Evolutionary conservation across 2,329 filamentous ascomycete genomes (phyloP).

Genomic region (Fusarium chlamydosporum): DNA sequence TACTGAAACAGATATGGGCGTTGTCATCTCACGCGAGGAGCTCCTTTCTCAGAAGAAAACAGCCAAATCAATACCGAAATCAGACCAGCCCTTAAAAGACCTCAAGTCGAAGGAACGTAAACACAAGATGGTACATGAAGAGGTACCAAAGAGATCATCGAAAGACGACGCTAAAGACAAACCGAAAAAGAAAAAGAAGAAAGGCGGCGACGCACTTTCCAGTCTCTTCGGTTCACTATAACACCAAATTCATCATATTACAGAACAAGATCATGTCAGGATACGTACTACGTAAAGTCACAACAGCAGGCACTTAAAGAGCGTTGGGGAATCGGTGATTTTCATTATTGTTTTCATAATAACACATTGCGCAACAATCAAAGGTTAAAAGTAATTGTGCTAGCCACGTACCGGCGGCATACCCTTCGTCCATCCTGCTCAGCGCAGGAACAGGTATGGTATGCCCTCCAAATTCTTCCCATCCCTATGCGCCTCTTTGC

Average conservation of each 20-base stretch:
- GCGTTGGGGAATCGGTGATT: constrained; percentile 35
- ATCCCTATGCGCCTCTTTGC: constrained; percentile 51
- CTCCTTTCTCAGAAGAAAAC: constrained; percentile 23
- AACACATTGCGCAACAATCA: constrained; percentile 46
- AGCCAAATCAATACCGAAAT: constrained; percentile 4
- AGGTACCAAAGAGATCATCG: constrained; percentile 49
- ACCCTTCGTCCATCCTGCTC: constrained; percentile 41
- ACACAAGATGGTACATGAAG: constrained; percentile 14
- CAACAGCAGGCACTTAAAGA: background rate
- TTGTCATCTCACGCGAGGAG: constrained; percentile 51
- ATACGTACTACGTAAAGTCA: background rate
- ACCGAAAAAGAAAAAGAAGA: constrained; percentile 70
- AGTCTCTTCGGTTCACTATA: constrained; percentile 75
- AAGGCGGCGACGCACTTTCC: constrained; percentile 76
- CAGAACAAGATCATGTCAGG: background rate
- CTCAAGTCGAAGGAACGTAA: constrained; percentile 11
- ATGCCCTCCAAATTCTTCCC: constrained; percentile 47
- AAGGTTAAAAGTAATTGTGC: constrained; percentile 38
- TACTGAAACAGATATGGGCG: constrained; percentile 48
- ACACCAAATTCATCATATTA: background rate
- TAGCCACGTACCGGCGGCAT: constrained; percentile 28
- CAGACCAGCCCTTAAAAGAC: constrained; percentile 12
- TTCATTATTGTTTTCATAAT: constrained; percentile 46
- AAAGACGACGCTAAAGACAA: constrained; percentile 56
- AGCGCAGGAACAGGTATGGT: constrained; percentile 47